Conservation (phyloP, 495 filamentous ascomycete species). For the Annulohypoxylon nitens region DNA sequence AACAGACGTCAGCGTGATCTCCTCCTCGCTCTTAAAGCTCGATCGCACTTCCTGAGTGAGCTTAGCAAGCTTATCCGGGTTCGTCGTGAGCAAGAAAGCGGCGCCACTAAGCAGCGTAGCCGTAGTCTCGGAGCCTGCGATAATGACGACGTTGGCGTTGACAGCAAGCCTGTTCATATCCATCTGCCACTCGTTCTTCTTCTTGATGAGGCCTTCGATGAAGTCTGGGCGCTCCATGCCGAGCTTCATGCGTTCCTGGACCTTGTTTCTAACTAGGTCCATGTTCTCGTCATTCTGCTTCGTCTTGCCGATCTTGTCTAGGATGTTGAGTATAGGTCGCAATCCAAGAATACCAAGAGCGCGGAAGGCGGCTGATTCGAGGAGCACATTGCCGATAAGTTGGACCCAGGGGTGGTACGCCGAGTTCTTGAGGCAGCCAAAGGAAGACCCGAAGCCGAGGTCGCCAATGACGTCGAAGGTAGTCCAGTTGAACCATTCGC, state of each 20-base stretch:
- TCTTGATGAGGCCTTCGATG: slow-evolving; percentile 64
- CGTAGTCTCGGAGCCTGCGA: slow-evolving; percentile 73
- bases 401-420: slow-evolving; percentile 68
- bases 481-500: slow-evolving; percentile 69
- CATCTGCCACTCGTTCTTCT: slow-evolving; percentile 58
- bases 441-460: slow-evolving; percentile 69
- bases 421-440: slow-evolving; percentile 64
- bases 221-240: slow-evolving; percentile 60
- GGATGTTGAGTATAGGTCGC: slow-evolving; percentile 17
- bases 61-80: slow-evolving; percentile 58
- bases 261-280: slow-evolving; percentile 54
- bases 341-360: slow-evolving; percentile 43
- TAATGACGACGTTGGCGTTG: slow-evolving; percentile 61
- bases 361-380: slow-evolving; percentile 50
- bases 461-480: slow-evolving; percentile 75
- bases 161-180: slow-evolving; percentile 54
- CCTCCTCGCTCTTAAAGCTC: slow-evolving; percentile 61
- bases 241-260: slow-evolving; percentile 58
- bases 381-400: slow-evolving; percentile 57
- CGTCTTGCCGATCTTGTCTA: slow-evolving; percentile 29
- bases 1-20: slow-evolving; percentile 66
- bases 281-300: slow-evolving; percentile 55
- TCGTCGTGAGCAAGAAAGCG: slow-evolving; percentile 65
- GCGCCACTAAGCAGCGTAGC: slow-evolving; percentile 67
- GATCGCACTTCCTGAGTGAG: slow-evolving; percentile 65